A percentile compares a stretch with the other conserved stretches of the same genome.
Conservation (phyloP, 2,329 filamentous ascomycete species). For the Aspergillus sclerotialis region DNA sequence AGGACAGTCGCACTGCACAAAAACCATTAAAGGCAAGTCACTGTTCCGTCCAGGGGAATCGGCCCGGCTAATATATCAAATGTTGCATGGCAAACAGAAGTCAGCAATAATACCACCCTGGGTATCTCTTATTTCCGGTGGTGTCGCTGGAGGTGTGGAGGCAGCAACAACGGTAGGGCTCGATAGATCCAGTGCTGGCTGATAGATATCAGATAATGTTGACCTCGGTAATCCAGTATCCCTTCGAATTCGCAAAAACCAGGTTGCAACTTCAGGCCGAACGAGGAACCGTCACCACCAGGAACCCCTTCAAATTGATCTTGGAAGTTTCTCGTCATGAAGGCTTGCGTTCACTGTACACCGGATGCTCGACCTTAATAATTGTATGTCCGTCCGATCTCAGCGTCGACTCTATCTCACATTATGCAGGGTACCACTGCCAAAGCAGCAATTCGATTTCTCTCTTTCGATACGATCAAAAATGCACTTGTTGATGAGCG, state of each 20-base stretch:
- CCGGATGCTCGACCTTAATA: constrained; percentile 55
- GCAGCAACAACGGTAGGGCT: constrained; percentile 45
- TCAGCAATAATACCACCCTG: constrained; percentile 22
- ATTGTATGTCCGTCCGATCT: constrained; percentile 19
- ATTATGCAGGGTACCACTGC: constrained; percentile 45
- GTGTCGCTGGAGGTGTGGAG: constrained; percentile 48
- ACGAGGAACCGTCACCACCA: no score
- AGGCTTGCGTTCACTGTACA: constrained; percentile 54
- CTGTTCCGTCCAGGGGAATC: no score
- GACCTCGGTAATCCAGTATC: constrained; percentile 39
- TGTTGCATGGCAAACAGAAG: no score
- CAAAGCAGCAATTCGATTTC: constrained; percentile 61
- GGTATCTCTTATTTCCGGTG: constrained; percentile 46
- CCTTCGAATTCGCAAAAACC: constrained; percentile 63
- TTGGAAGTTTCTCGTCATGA: constrained; percentile 48
- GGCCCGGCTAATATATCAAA: no score
- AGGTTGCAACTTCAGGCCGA: constrained; percentile 53
- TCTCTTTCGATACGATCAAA: constrained; percentile 61
- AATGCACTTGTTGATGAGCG: constrained; percentile 46
- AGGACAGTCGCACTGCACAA: no score
- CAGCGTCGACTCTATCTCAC: neutral
- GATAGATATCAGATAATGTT: neutral
- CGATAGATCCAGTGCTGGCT: no score
- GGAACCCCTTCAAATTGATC: constrained; percentile 56
- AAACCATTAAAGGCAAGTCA: no score